phyloP scores from a whole-genome alignment of 176 grass and related monocot species.

The Musa acuminata region DNA sequence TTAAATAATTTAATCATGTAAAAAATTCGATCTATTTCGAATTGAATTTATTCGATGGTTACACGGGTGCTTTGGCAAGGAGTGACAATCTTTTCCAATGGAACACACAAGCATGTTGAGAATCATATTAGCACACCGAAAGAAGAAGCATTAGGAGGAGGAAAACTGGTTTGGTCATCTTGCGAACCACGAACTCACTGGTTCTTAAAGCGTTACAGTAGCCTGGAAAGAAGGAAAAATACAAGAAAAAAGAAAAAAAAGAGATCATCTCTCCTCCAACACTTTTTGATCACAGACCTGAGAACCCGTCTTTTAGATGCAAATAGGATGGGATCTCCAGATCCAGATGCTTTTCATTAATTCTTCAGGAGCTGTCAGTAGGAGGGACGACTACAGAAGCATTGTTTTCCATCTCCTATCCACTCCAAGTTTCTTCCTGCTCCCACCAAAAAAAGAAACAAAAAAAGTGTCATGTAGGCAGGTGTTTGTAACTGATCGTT shows the following conservation, averaged over 20 bases:
- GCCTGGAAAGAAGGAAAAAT: neutral
- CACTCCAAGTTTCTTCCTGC: neutral
- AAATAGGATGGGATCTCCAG: neutral
- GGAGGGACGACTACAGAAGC: neutral
- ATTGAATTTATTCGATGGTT: too few relatives aligned
- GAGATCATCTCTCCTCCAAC: neutral
- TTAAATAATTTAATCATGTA: too few relatives aligned
- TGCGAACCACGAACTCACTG: neutral
- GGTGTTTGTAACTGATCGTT: neutral
- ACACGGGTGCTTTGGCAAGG: too few relatives aligned
- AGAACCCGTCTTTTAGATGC: neutral
- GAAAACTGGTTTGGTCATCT: too few relatives aligned
- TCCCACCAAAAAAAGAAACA: too few relatives aligned
- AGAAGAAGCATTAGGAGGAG: too few relatives aligned
- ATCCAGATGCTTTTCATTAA: neutral
- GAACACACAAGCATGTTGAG: too few relatives aligned
- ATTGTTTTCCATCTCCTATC: slow-evolving; percentile 1
- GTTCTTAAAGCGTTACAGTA: neutral
- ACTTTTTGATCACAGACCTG: neutral
- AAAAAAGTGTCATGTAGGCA: too few relatives aligned
- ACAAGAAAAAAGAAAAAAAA: too few relatives aligned
- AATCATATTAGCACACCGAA: too few relatives aligned
- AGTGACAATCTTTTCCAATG: too few relatives aligned
- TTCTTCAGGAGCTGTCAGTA: slow-evolving; percentile 11
- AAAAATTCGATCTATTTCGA: too few relatives aligned